Conservation (phyloP, 2,329 filamentous ascomycete species). For the Phyllosticta citriasiana region DNA sequence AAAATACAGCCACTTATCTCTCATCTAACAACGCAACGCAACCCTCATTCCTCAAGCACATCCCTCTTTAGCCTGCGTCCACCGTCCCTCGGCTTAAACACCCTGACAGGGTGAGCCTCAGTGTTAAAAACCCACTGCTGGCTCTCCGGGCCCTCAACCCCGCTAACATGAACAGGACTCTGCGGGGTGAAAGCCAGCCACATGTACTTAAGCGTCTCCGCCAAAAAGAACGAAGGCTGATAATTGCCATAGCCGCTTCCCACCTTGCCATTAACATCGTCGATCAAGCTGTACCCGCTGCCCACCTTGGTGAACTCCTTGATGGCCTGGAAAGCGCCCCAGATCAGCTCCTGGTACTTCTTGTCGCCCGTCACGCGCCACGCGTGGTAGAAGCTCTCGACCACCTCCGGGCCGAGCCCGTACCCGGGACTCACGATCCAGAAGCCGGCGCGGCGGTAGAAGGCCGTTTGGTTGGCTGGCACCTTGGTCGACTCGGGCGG, state of each 20-base stretch:
- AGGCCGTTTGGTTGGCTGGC: conserved; percentile 28
- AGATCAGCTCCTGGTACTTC: conserved; percentile 76
- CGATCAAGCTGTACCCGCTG: conserved; percentile 57
- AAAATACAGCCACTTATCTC: too few relatives aligned
- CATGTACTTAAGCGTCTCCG: conserved; percentile 77
- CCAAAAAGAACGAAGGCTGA: conserved; percentile 82
- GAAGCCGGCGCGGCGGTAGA: conserved; percentile 61
- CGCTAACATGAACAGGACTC: conserved; percentile 39
- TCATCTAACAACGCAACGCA: too few relatives aligned
- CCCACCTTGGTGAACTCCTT: conserved; percentile 51
- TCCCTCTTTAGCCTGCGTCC: neutral
- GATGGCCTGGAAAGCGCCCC: conserved; percentile 65
- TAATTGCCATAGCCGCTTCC: conserved; percentile 57
- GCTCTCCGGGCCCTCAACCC: conserved; percentile 20
- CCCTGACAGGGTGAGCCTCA: conserved; percentile 52
- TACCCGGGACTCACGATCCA: conserved; percentile 56
- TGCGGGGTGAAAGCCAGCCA: conserved; percentile 57
- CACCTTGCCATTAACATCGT: conserved; percentile 51
- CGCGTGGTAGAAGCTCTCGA: conserved; percentile 81
- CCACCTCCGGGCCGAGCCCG: conserved; percentile 65
- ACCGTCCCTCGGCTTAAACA: conserved; percentile 16
- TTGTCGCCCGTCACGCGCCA: conserved; percentile 67
- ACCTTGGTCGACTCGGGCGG: conserved; percentile 2
- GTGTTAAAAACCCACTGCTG: conserved; percentile 56
- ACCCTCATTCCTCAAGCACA: neutral